A percentile compares a stretch with the other conserved stretches of the same genome.
Evolutionary conservation across 768 basidiomycete genomes (phyloP).

Genomic region (Mycena polygramma): DNA sequence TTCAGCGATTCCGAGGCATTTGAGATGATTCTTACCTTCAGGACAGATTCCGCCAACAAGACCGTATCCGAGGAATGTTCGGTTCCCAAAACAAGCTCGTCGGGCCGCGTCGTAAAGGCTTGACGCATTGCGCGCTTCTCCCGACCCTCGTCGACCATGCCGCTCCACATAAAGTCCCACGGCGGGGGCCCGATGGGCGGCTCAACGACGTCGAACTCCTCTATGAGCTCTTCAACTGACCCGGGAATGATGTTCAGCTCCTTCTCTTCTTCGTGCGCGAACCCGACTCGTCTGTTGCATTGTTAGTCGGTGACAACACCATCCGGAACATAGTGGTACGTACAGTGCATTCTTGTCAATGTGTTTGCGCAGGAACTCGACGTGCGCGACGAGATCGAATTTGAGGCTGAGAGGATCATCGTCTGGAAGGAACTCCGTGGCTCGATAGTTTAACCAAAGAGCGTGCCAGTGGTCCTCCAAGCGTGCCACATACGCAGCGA

Average conservation of each 20-base stretch:
- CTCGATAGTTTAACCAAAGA: slow-evolving; percentile 80
- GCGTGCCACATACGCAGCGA: slow-evolving; percentile 81
- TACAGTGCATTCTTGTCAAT: slow-evolving; percentile 91
- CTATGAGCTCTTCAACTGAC: slow-evolving; percentile 58
- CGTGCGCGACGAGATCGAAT: slow-evolving; percentile 85
- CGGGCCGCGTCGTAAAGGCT: slow-evolving; percentile 62
- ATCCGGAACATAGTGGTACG: slow-evolving; percentile 47
- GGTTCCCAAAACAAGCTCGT: slow-evolving; percentile 51
- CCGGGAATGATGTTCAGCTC: slow-evolving; percentile 53
- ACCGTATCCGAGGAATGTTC: slow-evolving; percentile 54
- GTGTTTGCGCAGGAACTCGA: slow-evolving; percentile 83
- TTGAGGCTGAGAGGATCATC: slow-evolving; percentile 74
- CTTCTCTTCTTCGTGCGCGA: slow-evolving; percentile 59
- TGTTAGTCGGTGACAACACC: slow-evolving; percentile 30
- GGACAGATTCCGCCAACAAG: slow-evolving; percentile 72
- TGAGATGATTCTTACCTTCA: slow-evolving; percentile 66
- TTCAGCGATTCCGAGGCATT: slow-evolving; percentile 10
- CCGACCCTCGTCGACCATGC: slow-evolving; percentile 78
- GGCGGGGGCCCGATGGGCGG: slow-evolving; percentile 54
- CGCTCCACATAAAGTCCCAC: slow-evolving; percentile 85
- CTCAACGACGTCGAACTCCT: slow-evolving; percentile 66
- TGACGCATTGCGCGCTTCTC: slow-evolving; percentile 76
- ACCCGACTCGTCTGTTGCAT: slow-evolving; percentile 72
- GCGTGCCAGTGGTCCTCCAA: slow-evolving; percentile 87
- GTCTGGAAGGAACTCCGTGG: slow-evolving; percentile 77